Conservation (phyloP, 192 early-diverging fungal species). For the Coemansia sp. region DNA sequence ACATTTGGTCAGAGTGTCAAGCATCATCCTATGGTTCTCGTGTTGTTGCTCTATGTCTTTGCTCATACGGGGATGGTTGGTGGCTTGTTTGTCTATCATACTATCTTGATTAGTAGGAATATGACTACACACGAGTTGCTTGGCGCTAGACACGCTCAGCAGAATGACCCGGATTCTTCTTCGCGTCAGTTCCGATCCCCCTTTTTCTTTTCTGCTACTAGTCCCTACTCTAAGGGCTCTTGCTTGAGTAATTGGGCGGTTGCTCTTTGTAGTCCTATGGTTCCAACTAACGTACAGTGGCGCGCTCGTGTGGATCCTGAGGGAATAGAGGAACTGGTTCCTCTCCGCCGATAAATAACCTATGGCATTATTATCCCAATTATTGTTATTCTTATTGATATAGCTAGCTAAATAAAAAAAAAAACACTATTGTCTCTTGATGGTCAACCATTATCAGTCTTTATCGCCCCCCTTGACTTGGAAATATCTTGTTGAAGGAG, state of each 20-base stretch:
- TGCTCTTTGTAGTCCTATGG: slow-evolving; percentile 37
- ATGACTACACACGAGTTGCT: slow-evolving; percentile 92
- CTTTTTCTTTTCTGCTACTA: slow-evolving; percentile 21
- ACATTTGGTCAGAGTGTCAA: slow-evolving; percentile 52
- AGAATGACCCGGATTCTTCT: slow-evolving; percentile 4
- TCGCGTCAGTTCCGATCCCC: slow-evolving; percentile 9
- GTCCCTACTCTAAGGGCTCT: slow-evolving; percentile 45
- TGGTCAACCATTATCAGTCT: no score
- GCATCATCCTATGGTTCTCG: slow-evolving; percentile 57
- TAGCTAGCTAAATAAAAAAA: not conserved
- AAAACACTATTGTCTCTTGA: no score
- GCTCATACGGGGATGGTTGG: slow-evolving; percentile 62
- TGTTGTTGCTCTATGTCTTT: slow-evolving; percentile 68
- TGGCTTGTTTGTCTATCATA: slow-evolving; percentile 78
- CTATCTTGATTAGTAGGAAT: slow-evolving; percentile 67
- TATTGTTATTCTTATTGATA: not conserved
- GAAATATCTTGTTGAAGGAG: no score
- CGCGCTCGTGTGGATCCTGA: slow-evolving; percentile 50
- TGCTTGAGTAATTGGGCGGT: slow-evolving; percentile 49
- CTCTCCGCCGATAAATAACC: slow-evolving; percentile 5
- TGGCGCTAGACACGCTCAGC: slow-evolving; percentile 27
- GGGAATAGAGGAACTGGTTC: slow-evolving; percentile 52
- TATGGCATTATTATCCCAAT: slow-evolving; percentile 4
- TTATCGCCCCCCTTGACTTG: no score
- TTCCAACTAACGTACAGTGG: slow-evolving; percentile 48